Percentiles rank a stretch among this genome's conserved stretches.
phyloP scores from a whole-genome alignment of 148 eudicot species.

The Spergularia marina region DNA sequence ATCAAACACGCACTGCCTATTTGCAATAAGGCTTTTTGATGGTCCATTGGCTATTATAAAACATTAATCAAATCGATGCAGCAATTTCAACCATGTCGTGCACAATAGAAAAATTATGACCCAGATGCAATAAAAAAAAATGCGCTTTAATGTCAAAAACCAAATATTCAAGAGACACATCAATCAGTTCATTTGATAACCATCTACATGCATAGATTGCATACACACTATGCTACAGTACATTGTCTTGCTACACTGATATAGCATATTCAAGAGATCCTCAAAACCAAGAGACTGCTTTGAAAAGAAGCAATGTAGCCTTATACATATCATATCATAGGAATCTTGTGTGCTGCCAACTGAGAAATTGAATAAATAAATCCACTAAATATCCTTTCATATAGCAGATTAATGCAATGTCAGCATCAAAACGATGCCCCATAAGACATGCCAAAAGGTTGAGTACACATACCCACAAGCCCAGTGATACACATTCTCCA shows the following conservation, averaged over 20 bases:
- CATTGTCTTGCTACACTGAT: no score
- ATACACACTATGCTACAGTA: no score
- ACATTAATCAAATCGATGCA: neutral
- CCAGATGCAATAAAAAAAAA: no score
- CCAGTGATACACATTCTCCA: constrained; percentile 88
- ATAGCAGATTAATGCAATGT: neutral
- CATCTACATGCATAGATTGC: no score
- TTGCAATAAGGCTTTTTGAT: neutral
- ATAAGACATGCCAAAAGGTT: neutral
- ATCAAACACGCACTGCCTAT: neutral
- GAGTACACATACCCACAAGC: constrained; percentile 76
- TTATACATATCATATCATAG: neutral
- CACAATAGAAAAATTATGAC: no score
- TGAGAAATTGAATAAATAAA: neutral
- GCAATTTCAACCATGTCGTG: neutral
- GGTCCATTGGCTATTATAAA: neutral
- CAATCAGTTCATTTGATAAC: no score
- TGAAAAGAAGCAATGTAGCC: neutral
- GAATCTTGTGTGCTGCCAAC: neutral
- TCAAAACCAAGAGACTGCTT: no score
- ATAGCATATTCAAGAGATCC: no score
- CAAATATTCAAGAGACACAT: no score
- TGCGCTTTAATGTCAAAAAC: no score
- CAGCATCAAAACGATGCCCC: neutral
- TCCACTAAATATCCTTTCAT: neutral